Conservation (phyloP, 2,329 filamentous ascomycete genomes). For the Akanthomyces lecanii region DNA sequence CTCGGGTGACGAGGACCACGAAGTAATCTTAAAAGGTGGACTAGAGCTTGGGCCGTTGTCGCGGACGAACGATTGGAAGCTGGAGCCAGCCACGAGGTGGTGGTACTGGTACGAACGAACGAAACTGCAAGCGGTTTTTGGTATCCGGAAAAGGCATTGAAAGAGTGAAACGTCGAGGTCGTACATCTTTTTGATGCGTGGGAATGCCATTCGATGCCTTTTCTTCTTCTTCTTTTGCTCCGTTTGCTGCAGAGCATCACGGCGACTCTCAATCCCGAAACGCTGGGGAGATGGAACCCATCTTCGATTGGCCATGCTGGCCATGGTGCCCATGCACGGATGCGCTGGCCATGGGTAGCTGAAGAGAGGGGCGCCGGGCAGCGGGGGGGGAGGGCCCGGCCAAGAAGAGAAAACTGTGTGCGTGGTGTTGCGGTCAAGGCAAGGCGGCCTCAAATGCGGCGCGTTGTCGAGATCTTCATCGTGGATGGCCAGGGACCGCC, state of each 20-base stretch:
- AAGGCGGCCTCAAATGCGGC: background rate
- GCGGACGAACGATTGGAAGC: background rate
- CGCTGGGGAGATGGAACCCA: background rate
- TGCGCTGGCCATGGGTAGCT: slow-evolving; percentile 1
- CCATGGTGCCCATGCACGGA: background rate
- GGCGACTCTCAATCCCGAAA: background rate
- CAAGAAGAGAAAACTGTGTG: background rate
- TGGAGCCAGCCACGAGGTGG: background rate
- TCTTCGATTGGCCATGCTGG: background rate
- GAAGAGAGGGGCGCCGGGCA: background rate
- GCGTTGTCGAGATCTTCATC: slow-evolving; percentile 16
- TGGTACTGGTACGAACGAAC: background rate
- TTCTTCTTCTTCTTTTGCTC: background rate
- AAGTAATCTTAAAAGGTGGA: slow-evolving; percentile 17
- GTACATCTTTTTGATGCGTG: background rate
- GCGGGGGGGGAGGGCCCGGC: background rate
- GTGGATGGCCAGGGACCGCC: background rate
- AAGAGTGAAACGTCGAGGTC: background rate
- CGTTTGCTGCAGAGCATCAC: background rate
- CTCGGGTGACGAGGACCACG: background rate
- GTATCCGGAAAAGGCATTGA: background rate
- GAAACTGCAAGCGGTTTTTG: background rate
- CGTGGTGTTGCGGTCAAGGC: background rate
- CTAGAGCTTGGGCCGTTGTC: slow-evolving; percentile 11
- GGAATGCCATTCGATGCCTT: background rate